Base-by-base conservation (phyloP, 139 green algal genomes). In the Asterochloris sp. region DNA sequence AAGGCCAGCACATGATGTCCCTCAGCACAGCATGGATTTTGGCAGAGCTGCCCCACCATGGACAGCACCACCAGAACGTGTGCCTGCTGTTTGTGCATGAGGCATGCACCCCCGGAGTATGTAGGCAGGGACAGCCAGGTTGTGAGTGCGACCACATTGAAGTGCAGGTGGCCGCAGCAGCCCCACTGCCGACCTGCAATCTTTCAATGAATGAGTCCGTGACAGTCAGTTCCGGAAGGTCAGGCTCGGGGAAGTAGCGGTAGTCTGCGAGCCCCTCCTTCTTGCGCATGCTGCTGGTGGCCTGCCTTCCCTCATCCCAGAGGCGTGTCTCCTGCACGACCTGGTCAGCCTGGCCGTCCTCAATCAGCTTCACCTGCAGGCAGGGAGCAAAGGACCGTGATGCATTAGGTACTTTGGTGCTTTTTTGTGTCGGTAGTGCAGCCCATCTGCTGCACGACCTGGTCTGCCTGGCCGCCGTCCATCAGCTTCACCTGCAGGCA, bases 231-330 rank as follows among this genome's bases (percentile, higher is more conserved):
- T 92, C 89, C 13, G 91, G 94, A 63, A 99, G 88, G 84, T 99
- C 96, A 1, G 96, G 96, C 90, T 99, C 96, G 12, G 96, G 96
- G 86, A 99, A 99, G 89, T 99, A 99, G 54, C 96, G 87, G 91
- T 99, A 99, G 85, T 99, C 96, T 12, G 96, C 96, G 73, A 98
- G 88, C 6, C 84, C 96, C 87, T 99, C 96, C 86, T 99, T 99
- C 74, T 86, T 92, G 17, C 95, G 87, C 95, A 98, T 98, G 67
- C 84, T 90, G 83, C 83, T 90, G 14, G 95, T 98, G 75, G 87
- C 83, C 82, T 90, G 80, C 78, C 84, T 90, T 19, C 81, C 88
- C 87, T 99, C 96, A 73, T 99, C 96, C 94, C 94, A 99, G 74
- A 98, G 85, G 61, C 96, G 90, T 23, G 96, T 99, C 89, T 99